These are phyloP conservation scores for Papilionanthe hybrid DNA, from an alignment of 116 monocot species.

Conservation along the genomic window DNA sequence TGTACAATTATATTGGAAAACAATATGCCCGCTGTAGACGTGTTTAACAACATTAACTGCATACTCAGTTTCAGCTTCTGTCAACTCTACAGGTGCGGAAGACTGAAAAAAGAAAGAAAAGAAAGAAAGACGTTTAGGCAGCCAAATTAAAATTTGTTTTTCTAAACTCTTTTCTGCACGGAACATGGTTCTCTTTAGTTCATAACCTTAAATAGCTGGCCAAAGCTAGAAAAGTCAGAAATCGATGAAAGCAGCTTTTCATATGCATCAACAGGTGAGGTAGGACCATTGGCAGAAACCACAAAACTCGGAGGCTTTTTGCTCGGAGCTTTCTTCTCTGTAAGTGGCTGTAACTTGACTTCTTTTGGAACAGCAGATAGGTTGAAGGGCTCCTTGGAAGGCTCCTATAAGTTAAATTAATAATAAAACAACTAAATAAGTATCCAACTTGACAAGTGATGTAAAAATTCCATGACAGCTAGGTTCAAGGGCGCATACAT, in stretches of 20 bases:
- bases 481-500: slow-evolving; percentile 44
- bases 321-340: slow-evolving; percentile 77
- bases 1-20: slow-evolving; percentile 95
- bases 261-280: slow-evolving; percentile 70
- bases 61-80: slow-evolving; percentile 98
- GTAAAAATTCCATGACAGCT: slow-evolving; percentile 8
- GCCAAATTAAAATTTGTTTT: neutral
- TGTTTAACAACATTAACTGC: slow-evolving; percentile 96
- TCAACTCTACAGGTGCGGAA: slow-evolving; percentile 87
- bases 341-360: slow-evolving; percentile 78
- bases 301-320: slow-evolving; percentile 67
- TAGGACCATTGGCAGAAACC: slow-evolving; percentile 40
- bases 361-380: slow-evolving; percentile 75
- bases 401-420: slow-evolving; percentile 40
- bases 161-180: neutral
- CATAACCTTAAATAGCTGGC: slow-evolving; percentile 85
- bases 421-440: neutral
- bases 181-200: neutral
- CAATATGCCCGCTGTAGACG: slow-evolving; percentile 68
- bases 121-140: neutral
- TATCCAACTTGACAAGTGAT: neutral
- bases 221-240: slow-evolving; percentile 82
- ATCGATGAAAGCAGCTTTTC: slow-evolving; percentile 85
- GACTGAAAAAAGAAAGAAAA: slow-evolving; percentile 48
- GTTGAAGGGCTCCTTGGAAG: slow-evolving; percentile 84